phyloP scores from a whole-genome alignment of 1,139 yeast species.

The Yamadazyma aaseri region DNA sequence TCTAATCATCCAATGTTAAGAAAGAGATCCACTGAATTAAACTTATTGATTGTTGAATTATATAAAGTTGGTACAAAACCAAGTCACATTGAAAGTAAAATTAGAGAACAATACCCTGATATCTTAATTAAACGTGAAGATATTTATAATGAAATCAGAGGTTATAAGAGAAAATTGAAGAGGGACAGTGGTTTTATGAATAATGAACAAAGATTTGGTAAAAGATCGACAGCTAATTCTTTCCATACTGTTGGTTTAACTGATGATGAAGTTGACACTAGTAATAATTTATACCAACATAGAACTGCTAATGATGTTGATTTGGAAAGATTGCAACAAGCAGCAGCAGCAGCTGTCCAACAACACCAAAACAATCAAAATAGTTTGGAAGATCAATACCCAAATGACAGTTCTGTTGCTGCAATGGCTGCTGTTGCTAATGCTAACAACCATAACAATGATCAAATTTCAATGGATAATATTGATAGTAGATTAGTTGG shows the following conservation, averaged over 20 bases:
- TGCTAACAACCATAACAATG: conserved; percentile 31
- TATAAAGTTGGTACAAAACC: conserved; percentile 60
- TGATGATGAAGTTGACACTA: conserved; percentile 30
- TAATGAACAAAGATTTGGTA: conserved; percentile 15
- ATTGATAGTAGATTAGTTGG: conserved; percentile 50
- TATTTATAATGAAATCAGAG: conserved; percentile 57
- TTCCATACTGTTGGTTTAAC: conserved; percentile 32
- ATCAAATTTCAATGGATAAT: conserved; percentile 46
- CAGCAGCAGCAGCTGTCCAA: conserved; percentile 39
- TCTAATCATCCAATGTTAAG: conserved; percentile 59
- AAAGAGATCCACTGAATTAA: conserved; percentile 53
- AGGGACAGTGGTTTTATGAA: conserved; percentile 33
- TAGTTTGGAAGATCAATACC: conserved; percentile 23
- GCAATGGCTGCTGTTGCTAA: conserved; percentile 41
- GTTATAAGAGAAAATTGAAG: conserved; percentile 54
- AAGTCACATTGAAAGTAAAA: conserved; percentile 53
- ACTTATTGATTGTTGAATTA: conserved; percentile 50
- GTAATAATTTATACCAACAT: conserved; percentile 11
- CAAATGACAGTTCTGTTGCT: conserved; percentile 32
- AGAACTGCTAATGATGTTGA: conserved; percentile 15
- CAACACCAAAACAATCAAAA: conserved; percentile 23
- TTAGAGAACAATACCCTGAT: conserved; percentile 53
- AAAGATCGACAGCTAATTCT: conserved; percentile 27
- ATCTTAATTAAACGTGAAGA: conserved; percentile 57
- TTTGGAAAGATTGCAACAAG: conserved; percentile 17